phyloP scores from a whole-genome alignment of 2,329 filamentous ascomycete genomes.

The Dothideomycetes sp. region DNA sequence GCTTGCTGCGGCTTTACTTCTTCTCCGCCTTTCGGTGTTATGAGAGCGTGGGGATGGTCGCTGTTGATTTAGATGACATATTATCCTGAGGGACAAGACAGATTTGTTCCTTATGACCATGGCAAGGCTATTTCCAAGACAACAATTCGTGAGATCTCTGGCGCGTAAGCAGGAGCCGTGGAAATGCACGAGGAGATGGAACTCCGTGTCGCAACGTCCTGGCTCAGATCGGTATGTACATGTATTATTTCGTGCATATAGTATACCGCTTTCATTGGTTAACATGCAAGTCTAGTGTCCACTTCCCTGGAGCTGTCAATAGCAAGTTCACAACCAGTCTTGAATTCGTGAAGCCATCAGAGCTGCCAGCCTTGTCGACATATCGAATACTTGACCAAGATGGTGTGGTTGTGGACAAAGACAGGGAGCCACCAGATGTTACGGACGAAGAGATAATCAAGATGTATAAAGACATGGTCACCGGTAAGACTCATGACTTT shows the following conservation, averaged over 20 bases:
- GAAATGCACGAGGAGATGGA: slow-evolving; percentile 29
- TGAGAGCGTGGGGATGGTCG: not conserved
- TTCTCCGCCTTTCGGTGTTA: not conserved
- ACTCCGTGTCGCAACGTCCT: slow-evolving; percentile 45
- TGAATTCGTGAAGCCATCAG: slow-evolving; percentile 63
- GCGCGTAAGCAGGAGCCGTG: not conserved
- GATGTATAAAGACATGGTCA: slow-evolving; percentile 56
- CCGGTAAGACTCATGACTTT: slow-evolving; percentile 31
- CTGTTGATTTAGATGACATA: too few species aligned
- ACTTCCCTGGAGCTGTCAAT: slow-evolving; percentile 89
- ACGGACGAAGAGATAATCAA: slow-evolving; percentile 48
- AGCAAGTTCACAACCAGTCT: slow-evolving; percentile 80
- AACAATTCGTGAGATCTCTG: not conserved
- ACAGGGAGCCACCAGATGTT: slow-evolving; percentile 55
- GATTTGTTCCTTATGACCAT: too few species aligned
- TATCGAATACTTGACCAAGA: slow-evolving; percentile 89
- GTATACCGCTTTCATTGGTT: too few species aligned
- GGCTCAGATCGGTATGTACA: slow-evolving; percentile 49
- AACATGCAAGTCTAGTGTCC: slow-evolving; percentile 33
- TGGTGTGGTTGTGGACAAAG: slow-evolving; percentile 67
- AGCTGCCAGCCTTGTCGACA: slow-evolving; percentile 69
- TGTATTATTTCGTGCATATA: too few species aligned
- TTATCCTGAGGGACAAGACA: too few species aligned
- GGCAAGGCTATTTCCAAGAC: not conserved
- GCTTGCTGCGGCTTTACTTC: too few species aligned